These are phyloP conservation scores for Silene coronaria DNA, from an alignment of 179 eudicot genomes.

Conservation along the genomic window DNA sequence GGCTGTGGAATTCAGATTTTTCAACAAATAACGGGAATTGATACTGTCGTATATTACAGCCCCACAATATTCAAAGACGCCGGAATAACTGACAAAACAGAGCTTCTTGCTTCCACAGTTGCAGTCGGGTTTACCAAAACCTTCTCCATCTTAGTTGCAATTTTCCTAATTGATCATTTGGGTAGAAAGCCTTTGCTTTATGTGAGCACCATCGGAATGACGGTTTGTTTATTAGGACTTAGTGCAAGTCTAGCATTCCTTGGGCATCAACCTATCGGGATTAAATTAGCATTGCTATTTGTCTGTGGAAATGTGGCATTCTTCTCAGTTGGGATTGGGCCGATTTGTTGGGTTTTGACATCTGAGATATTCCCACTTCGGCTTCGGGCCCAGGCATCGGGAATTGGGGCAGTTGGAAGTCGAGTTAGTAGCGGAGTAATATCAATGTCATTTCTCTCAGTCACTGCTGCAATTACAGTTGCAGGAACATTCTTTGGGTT, in stretches of 20 bases:
- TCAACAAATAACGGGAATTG: slow-evolving; percentile 81
- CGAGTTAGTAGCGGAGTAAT: slow-evolving; percentile 75
- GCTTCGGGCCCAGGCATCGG: slow-evolving; percentile 82
- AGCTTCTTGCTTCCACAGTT: slow-evolving; percentile 65
- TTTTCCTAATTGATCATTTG: slow-evolving; percentile 55
- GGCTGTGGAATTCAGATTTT: slow-evolving; percentile 80
- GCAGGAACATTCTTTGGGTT: slow-evolving; percentile 74
- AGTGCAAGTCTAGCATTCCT: slow-evolving; percentile 50
- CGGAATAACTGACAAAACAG: slow-evolving; percentile 43
- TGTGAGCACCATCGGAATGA: slow-evolving; percentile 80
- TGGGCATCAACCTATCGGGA: slow-evolving; percentile 42
- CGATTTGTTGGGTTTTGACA: slow-evolving; percentile 75
- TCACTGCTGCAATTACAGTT: slow-evolving; percentile 48
- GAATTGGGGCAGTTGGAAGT: slow-evolving; percentile 68
- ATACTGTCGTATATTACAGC: slow-evolving; percentile 71
- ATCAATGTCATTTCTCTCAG: slow-evolving; percentile 66
- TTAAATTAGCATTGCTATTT: slow-evolving; percentile 44
- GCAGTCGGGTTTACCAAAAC: slow-evolving; percentile 82
- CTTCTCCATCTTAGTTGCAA: slow-evolving; percentile 54
- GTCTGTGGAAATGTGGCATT: slow-evolving; percentile 84
- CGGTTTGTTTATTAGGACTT: slow-evolving; percentile 51
- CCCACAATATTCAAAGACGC: slow-evolving; percentile 67
- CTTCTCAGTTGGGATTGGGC: slow-evolving; percentile 85
- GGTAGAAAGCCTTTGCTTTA: slow-evolving; percentile 84
- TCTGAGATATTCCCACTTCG: slow-evolving; percentile 83